Percentiles rank a stretch among this genome's conserved stretches.
These are phyloP conservation scores for Cercospora citrullina DNA, from an alignment of 2,329 filamentous ascomycete genomes.

Conservation along the genomic window DNA sequence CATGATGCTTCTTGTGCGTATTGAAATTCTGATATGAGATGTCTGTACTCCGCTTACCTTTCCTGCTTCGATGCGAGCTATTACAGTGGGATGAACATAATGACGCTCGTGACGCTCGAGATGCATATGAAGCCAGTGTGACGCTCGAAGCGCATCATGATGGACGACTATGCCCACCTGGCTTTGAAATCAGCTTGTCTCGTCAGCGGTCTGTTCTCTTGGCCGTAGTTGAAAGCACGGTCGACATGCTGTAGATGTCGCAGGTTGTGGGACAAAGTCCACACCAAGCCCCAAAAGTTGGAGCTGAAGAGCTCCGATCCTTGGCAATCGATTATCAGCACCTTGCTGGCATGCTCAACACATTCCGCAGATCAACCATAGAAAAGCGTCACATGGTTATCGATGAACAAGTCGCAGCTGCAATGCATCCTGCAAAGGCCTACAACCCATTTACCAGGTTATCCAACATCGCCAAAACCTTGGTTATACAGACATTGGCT, in stretches of 20 bases:
- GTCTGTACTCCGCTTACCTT: background rate
- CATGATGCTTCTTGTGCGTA: slow-evolving; percentile 5
- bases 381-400: background rate
- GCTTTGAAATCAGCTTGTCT: background rate
- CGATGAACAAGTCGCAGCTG: background rate
- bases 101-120: slow-evolving; percentile 11
- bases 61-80: background rate
- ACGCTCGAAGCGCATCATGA: background rate
- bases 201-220: background rate
- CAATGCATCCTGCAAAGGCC: background rate
- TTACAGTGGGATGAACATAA: background rate
- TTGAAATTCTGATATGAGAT: background rate
- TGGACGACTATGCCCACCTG: background rate
- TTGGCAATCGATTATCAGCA: background rate
- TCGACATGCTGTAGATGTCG: background rate
- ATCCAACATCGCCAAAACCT: background rate
- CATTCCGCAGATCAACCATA: background rate
- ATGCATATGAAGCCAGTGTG: background rate
- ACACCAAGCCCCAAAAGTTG: background rate
- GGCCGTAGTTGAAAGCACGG: background rate
- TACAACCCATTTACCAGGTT: background rate
- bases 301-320: background rate
- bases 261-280: background rate
- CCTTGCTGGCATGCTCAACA: background rate
- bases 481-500: slow-evolving; percentile 3